Evolutionary conservation across 192 early-diverging fungal genomes (phyloP).

Genomic region (Funneliformis mosseae): DNA sequence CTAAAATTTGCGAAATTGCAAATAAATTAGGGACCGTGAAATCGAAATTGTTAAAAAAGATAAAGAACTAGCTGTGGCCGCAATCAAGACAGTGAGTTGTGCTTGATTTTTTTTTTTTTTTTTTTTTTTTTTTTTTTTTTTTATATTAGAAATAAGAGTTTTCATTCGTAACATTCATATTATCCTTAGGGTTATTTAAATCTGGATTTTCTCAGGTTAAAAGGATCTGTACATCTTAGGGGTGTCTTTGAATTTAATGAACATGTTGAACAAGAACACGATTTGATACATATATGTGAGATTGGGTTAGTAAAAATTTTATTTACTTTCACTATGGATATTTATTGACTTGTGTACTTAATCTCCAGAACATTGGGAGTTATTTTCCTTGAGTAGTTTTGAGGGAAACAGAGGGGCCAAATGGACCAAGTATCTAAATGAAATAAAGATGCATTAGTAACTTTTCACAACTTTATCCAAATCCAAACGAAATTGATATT

Average conservation of each 20-base stretch:
- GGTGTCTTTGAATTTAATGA: too few relatives aligned
- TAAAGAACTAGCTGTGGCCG: too few relatives aligned
- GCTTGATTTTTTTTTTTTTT: background rate
- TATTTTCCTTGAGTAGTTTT: too few relatives aligned
- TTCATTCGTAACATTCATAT: background rate
- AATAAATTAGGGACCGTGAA: too few relatives aligned
- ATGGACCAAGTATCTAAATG: too few relatives aligned
- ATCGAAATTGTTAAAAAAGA: too few relatives aligned
- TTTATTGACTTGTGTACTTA: background rate
- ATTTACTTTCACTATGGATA: background rate
- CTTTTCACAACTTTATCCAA: background rate
- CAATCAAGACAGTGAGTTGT: background rate
- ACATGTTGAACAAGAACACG: too few relatives aligned
- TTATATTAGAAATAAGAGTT: background rate
- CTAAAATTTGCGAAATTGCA: too few relatives aligned
- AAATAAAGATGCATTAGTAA: background rate
- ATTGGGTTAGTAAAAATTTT: constrained; percentile 18
- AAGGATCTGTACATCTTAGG: constrained; percentile 2
- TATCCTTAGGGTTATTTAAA: background rate
- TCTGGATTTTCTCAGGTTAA: background rate
- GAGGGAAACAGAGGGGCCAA: too few relatives aligned
- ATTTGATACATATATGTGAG: too few relatives aligned
- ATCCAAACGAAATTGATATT: background rate
- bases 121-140: too few relatives aligned
- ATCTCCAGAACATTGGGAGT: constrained; percentile 9